Percentiles rank a stretch among this genome's conserved stretches.
phyloP scores from a whole-genome alignment of 441 rosid species.

The Pelargonium citronellum region DNA sequence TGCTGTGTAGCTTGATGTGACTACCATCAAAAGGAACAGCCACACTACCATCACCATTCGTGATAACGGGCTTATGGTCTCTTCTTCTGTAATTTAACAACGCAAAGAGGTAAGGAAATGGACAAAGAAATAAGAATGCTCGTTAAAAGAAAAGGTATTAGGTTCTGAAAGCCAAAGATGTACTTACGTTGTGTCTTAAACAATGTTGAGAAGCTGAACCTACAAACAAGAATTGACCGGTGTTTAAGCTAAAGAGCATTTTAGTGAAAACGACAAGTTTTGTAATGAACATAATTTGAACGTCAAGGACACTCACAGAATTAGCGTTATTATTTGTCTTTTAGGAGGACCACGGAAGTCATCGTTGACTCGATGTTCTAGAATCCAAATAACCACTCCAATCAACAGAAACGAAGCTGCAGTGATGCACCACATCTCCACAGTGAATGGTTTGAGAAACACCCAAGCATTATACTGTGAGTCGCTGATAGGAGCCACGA shows the following conservation, averaged over 20 bases:
- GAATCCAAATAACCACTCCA: constrained; percentile 71
- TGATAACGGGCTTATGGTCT: constrained; percentile 50
- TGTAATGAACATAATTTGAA: neutral
- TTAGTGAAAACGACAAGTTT: neutral
- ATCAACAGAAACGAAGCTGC: constrained; percentile 58
- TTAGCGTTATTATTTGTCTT: constrained; percentile 53
- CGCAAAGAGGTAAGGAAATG: neutral
- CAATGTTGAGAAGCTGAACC: constrained; percentile 82
- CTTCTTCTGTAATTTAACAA: constrained; percentile 53
- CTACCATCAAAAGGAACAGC: constrained; percentile 79
- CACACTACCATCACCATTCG: constrained; percentile 82
- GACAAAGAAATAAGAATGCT: neutral
- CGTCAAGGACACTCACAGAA: constrained; percentile 38
- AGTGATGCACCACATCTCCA: constrained; percentile 55
- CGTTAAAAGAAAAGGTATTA: neutral
- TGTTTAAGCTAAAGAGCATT: constrained; percentile 12
- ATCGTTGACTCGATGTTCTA: constrained; percentile 70
- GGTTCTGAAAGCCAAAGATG: constrained; percentile 16
- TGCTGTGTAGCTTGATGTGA: constrained; percentile 87
- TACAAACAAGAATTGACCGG: constrained; percentile 28
- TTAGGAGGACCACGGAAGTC: constrained; percentile 75
- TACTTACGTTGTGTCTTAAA: constrained; percentile 70
- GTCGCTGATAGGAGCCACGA: constrained; percentile 50
- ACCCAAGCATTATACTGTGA: constrained; percentile 54
- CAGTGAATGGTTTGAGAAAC: constrained; percentile 64